Base-by-base conservation (phyloP, 768 basidiomycete species). In the Pulveroboletus sp. region DNA sequence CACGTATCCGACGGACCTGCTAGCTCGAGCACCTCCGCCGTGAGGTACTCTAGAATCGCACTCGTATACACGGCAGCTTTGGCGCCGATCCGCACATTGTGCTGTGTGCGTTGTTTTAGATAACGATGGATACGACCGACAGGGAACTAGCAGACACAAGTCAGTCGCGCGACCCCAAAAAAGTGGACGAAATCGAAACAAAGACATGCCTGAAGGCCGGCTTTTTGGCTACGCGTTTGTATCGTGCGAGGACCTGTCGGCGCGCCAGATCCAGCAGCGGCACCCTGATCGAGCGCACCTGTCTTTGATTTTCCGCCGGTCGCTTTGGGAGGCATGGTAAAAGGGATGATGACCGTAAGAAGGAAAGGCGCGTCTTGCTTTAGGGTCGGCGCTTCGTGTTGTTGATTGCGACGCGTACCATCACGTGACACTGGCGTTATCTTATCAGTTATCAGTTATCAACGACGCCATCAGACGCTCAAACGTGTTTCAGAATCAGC, bases 91-190 rank as follows among this genome's bases (percentile, higher is more conserved):
- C 94, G 87, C 45, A 95, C 85, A 63, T 94, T 94, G 70, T 94
- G 87, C 65, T 93, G 90, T 16, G 91, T 95, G 56, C 88, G 81
- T 63, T 86, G 86, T 68, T 97, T 94, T 57, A 97, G 72, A 72
- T 90, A 95, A 74, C 94, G 82, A 67, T 98, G 94, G 48, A 97
- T 94, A 90, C 94, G 94, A 43, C 94, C 93, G 38, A 97, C 94
- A 32, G 94, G 93, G 69, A 97, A 97, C 92, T 94, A 33, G 17
- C 9, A 21, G 12, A 14, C 21, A 40, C 4, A 13, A 19, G n/a
- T 36, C 10, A 44, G 29, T 33, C 27, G n/a, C 39, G 31, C 34
- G n/a, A 6, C 37, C 33, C 36, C 11, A 21, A 27, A 10, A 31
- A 14, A 36, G 4, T 6, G 31, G 29, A 2, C 16, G 11, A 2